Evolutionary conservation across 345 rosid genomes (phyloP).

Genomic region (Pistacia atlantica): DNA sequence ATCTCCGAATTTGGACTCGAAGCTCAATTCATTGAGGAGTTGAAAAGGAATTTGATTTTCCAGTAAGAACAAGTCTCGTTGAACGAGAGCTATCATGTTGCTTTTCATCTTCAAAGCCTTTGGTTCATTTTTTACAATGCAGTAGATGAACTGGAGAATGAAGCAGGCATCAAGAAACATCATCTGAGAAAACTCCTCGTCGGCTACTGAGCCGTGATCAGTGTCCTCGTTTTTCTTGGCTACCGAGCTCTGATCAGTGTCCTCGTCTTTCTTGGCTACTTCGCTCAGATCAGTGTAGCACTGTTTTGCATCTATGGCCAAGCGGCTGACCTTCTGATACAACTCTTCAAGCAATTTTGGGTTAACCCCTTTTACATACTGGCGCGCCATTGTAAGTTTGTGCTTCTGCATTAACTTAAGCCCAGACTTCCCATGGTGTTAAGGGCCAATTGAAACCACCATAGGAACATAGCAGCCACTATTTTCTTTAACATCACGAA

Average conservation of each 20-base stretch:
- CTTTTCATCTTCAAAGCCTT: not conserved
- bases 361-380: not conserved
- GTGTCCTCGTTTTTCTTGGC: no score
- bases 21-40: slow-evolving; percentile 1
- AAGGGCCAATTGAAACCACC: slow-evolving; percentile 28
- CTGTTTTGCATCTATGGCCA: not conserved
- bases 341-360: not conserved
- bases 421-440: slow-evolving; percentile 16
- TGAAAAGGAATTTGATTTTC: slow-evolving; percentile 15
- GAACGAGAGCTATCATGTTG: slow-evolving; percentile 1
- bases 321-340: slow-evolving; percentile 9
- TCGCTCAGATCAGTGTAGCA: not conserved
- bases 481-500: not conserved
- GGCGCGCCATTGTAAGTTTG: not conserved
- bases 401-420: slow-evolving; percentile 1
- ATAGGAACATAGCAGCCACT: slow-evolving; percentile 18
- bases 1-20: no score
- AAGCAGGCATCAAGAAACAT: slow-evolving; percentile 18
- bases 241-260: no score
- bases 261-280: not conserved
- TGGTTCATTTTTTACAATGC: not conserved
- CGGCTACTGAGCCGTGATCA: no score
- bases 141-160: slow-evolving; percentile 1
- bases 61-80: not conserved
- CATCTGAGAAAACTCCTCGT: slow-evolving; percentile 22